Evolutionary conservation across 2,329 filamentous ascomycete genomes (phyloP).

Genomic region (Xylariaceae sp.): DNA sequence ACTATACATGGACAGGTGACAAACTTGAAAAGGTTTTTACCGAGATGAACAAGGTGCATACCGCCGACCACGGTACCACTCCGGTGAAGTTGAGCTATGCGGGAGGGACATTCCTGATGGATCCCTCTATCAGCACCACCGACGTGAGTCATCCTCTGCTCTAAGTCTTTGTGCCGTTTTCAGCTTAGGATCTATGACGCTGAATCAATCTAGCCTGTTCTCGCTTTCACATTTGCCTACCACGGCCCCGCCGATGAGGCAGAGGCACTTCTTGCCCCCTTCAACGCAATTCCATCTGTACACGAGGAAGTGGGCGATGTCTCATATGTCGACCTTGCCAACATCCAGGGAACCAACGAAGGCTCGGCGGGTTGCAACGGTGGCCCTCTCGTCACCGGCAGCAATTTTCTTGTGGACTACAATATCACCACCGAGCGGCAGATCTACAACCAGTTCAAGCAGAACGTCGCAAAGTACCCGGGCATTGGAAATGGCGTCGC

Average conservation of each 20-base stretch:
- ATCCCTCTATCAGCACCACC: too few relatives aligned
- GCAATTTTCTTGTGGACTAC: background rate
- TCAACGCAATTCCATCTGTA: background rate
- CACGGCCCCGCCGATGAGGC: background rate
- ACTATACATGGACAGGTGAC: slow-evolving; percentile 2
- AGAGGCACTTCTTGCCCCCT: background rate
- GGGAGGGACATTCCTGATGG: too few relatives aligned
- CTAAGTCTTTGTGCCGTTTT: too few relatives aligned
- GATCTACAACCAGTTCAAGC: background rate
- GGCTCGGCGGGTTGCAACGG: background rate
- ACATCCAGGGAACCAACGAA: background rate
- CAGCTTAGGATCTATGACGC: too few relatives aligned
- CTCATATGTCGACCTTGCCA: background rate
- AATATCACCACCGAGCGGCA: slow-evolving; percentile 1
- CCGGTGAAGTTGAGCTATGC: too few relatives aligned
- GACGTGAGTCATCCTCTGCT: too few relatives aligned
- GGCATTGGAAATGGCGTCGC: background rate
- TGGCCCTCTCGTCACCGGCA: background rate
- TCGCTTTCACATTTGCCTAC: background rate
- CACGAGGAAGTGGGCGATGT: background rate
- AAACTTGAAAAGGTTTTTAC: slow-evolving; percentile 4
- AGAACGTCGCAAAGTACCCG: background rate
- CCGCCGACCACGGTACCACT: too few relatives aligned
- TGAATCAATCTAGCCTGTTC: background rate
- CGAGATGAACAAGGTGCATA: background rate